Evolutionary conservation across 805 yeast species (phyloP).

Genomic region (Suhomyces xylopsoci): DNA sequence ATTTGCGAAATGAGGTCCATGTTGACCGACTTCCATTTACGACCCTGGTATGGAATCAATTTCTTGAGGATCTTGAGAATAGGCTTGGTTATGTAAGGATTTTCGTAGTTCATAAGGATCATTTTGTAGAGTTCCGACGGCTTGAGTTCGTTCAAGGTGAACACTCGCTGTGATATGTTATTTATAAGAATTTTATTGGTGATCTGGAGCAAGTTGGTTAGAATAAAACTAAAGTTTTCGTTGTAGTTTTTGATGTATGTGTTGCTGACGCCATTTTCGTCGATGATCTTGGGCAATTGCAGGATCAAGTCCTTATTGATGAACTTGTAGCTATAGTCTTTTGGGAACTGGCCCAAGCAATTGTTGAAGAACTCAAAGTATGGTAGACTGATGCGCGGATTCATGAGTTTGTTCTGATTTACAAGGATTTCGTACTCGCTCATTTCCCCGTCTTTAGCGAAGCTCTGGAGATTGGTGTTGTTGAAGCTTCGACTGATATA

Average conservation of each 20-base stretch:
- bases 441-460: constrained; percentile 10
- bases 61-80: constrained; percentile 72
- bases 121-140: constrained; percentile 63
- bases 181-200: constrained; percentile 58
- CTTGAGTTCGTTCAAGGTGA: constrained; percentile 57
- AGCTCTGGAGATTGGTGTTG: constrained; percentile 31
- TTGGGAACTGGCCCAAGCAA: constrained; percentile 24
- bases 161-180: constrained; percentile 67
- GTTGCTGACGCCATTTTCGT: constrained; percentile 25
- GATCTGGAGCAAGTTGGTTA: constrained; percentile 51
- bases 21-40: constrained; percentile 89
- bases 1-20: constrained; percentile 92
- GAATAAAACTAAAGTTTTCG: constrained; percentile 44
- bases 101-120: constrained; percentile 54
- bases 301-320: constrained; percentile 30
- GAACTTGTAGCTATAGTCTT: constrained; percentile 16
- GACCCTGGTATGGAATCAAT: constrained; percentile 84
- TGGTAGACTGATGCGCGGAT: constrained; percentile 33
- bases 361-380: constrained; percentile 36
- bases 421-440: constrained; percentile 32
- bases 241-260: constrained; percentile 30
- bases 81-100: constrained; percentile 61
- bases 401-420: constrained; percentile 39
- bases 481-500: constrained; percentile 34
- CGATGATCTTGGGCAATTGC: constrained; percentile 25